Percentiles rank a stretch among this genome's conserved stretches.
Conservation (phyloP, 2,329 filamentous ascomycete species). For the Alternaria brassicae region DNA sequence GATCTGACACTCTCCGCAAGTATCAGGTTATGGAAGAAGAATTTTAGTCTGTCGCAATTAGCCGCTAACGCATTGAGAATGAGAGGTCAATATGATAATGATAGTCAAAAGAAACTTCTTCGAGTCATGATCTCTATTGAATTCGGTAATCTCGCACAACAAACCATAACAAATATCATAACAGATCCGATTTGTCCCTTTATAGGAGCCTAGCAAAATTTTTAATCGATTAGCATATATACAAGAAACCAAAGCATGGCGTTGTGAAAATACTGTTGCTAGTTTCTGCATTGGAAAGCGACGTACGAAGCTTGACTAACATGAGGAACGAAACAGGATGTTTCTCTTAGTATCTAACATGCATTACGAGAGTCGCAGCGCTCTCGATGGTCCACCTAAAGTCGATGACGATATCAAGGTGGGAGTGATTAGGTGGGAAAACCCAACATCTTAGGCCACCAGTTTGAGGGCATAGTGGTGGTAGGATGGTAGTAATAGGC, state of each 20-base stretch:
- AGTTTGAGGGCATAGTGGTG: too few relatives aligned
- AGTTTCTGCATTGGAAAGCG: neutral
- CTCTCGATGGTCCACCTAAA: neutral
- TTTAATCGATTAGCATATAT: neutral
- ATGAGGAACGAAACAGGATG: neutral
- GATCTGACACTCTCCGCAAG: too few relatives aligned
- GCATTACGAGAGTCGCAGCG: neutral
- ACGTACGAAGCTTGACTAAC: neutral
- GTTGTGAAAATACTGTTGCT: neutral
- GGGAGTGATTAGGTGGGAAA: neutral
- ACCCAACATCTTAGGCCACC: neutral
- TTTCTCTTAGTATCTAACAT: neutral
- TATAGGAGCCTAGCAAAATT: neutral
- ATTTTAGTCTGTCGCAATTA: too few relatives aligned
- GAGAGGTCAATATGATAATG: neutral
- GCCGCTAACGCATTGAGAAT: neutral
- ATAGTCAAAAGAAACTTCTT: neutral
- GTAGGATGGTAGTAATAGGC: neutral
- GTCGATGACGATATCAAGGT: neutral
- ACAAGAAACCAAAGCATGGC: neutral
- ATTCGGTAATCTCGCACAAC: neutral
- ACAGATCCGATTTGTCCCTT: neutral
- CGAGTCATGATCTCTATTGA: neutral
- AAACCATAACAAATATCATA: neutral
- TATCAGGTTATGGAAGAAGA: too few relatives aligned